Evolutionary conservation across 768 basidiomycete species (phyloP), one percentile per base, ranked within the genome.

Genomic region (Clitopilus passeckerianus): DNA sequence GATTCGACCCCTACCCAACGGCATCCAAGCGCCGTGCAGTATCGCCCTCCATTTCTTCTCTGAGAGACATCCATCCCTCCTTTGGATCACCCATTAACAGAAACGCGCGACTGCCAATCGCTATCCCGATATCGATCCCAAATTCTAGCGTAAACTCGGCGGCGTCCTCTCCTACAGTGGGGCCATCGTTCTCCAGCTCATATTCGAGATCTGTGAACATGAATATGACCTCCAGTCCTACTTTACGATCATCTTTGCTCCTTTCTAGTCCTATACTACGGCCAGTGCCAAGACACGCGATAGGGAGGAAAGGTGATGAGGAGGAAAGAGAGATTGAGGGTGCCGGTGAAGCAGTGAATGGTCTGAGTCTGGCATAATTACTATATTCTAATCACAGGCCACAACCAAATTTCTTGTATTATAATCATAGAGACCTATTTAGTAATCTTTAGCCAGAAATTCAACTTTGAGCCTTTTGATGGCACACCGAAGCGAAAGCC

Each of bases 1-100:
- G 91, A 9, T 93, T 89, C 69, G 91, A 93, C 68, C 91, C 91
- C 54, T 93, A 93, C 72, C 86, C 88, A 33, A 85, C 81, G 46
- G 77, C 86, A 16, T 84, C 86, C 18, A 93, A 93, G 72, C 84
- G 91, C 43, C 85, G 91, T 41, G 91, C 91, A 10, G 90, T 92
- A 22, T 93, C 91, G 12, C 91, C 91, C 6, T 91, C 90, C 5
- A 70, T 91, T 60, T 83, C 85, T 10, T 80, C 83, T 68, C 76
- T 90, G 18, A 82, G 89, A 53, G 87, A 88, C 57, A 77, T 77
- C 20, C 85, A 85, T 68, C 68, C 80, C 3, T 75, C 76, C 4
- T 68, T 80, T 18, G 74, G 70, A 27, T 82, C 85, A 1, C 81
- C 81, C 24, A 83, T 83, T 52, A 74, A 75, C 58, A 77, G 74